Base-by-base conservation (phyloP, 1,284 basidiomycete species). In the Afroboletus lepidellus region DNA sequence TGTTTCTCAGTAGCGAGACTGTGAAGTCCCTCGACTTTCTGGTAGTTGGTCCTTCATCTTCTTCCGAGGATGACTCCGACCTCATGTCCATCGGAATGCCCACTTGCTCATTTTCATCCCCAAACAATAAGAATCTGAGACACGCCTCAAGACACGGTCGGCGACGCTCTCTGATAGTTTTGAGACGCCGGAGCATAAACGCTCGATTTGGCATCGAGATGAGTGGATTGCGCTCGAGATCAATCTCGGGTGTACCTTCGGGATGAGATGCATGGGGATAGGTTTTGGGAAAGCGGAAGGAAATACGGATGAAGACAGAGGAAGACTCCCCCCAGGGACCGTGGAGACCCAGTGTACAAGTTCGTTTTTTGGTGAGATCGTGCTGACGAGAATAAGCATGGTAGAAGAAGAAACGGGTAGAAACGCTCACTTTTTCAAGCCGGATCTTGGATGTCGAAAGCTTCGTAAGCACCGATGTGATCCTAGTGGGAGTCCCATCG, bases 301-400 rank as follows among this genome's bases (percentile, higher is more conserved):
- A 88, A n/a, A 95, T 83, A 1, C 94, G 85, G 49, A 96, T 84
- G 73, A 92, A 94, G 20, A 69, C 69, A 25, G 80, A 85, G 5
- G 81, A 87, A 15, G 74, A 82, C 52, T 88, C 87, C 11, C 92
- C 92, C 93, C 94, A 96, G 1, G 93, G 94, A 0, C 92, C 92
- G 61, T 93, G 87, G 43, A 97, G 74, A 8, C 92, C 90, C 48
- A 97, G 78, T 2, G 92, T 94, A 59, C 92, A 92, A 16, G 84
- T 89, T 25, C 92, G 80, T 62, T 84, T 85, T 64, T 88, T 92
- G 5, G 79, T 78, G 38, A 94, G 73, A 55, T 94, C 92, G 50
- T 90, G 83, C 89, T 93, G 62, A 33, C 20, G 30, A 43, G 23
- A 27, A 43, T 54, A 33, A 58, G 59, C 30, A 13, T 54, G 4